A percentile compares a stretch with the other conserved stretches of the same genome.
phyloP scores from a whole-genome alignment of 768 basidiomycete species.

The Hydnum rufescens region DNA sequence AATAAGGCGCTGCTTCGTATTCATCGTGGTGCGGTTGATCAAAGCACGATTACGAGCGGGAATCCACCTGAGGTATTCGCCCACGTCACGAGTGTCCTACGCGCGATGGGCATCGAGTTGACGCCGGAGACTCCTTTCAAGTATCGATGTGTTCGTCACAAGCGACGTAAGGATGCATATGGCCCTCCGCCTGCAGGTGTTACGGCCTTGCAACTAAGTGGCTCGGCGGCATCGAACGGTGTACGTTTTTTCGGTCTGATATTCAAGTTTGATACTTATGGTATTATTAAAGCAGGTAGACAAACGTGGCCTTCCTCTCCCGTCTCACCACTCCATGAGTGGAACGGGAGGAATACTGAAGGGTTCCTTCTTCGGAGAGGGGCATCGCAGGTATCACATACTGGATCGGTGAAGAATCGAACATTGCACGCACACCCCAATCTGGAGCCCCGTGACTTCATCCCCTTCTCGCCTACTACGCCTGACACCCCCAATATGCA shows the following conservation, averaged over 20 bases:
- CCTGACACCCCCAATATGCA: conserved; percentile 16
- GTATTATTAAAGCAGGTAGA: conserved; percentile 42
- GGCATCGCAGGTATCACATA: conserved; percentile 56
- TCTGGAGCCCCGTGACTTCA: not conserved
- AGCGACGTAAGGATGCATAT: conserved; percentile 36
- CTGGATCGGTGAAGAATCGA: too few relatives aligned
- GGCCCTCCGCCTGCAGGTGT: conserved; percentile 24
- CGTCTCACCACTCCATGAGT: conserved; percentile 51
- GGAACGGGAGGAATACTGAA: conserved; percentile 60
- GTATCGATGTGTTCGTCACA: conserved; percentile 63
- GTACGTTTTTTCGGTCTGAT: conserved; percentile 28
- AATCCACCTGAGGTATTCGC: conserved; percentile 75
- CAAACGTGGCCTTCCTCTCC: conserved; percentile 70
- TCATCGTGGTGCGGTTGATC: conserved; percentile 86
- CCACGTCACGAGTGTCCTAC: conserved; percentile 60
- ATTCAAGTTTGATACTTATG: not conserved
- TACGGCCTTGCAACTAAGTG: conserved; percentile 58
- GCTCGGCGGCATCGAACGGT: conserved; percentile 70
- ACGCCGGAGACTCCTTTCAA: conserved; percentile 80
- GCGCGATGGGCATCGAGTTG: conserved; percentile 80
- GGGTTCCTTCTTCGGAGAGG: conserved; percentile 76
- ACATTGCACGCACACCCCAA: conserved; percentile 1
- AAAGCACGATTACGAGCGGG: conserved; percentile 66
- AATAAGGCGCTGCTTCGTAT: conserved; percentile 32
- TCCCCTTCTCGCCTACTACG: not conserved